Evolutionary conservation across 1,284 basidiomycete species (phyloP).

Genomic region (Ganoderma lucidum): DNA sequence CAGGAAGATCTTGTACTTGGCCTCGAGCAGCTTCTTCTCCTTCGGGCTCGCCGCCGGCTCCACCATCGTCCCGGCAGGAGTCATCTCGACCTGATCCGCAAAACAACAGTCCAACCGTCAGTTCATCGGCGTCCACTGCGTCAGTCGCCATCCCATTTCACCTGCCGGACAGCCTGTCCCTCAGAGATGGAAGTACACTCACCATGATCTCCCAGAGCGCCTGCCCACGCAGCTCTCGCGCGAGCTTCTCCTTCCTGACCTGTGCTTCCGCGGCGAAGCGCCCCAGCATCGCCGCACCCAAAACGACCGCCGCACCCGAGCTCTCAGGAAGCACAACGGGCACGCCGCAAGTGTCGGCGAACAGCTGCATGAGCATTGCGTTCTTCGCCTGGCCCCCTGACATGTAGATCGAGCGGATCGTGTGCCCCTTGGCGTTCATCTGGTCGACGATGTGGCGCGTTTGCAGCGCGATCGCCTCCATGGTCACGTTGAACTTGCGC

Average conservation of each 20-base stretch:
- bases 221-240: slow-evolving; percentile 64
- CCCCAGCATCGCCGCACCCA: slow-evolving; percentile 94
- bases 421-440: slow-evolving; percentile 90
- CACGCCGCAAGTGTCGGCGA: slow-evolving; percentile 87
- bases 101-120: neutral
- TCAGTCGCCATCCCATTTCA: neutral
- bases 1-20: slow-evolving; percentile 94
- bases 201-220: slow-evolving; percentile 95
- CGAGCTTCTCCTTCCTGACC: slow-evolving; percentile 45
- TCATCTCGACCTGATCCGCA: slow-evolving; percentile 83
- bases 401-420: slow-evolving; percentile 90
- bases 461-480: slow-evolving; percentile 95
- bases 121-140: neutral
- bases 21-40: slow-evolving; percentile 82
- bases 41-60: slow-evolving; percentile 66
- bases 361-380: slow-evolving; percentile 81
- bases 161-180: neutral
- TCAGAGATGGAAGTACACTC: slow-evolving; percentile 30
- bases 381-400: slow-evolving; percentile 94
- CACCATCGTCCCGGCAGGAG: slow-evolving; percentile 82
- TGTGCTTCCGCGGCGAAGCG: slow-evolving; percentile 81
- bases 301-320: slow-evolving; percentile 86
- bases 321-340: slow-evolving; percentile 86
- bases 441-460: slow-evolving; percentile 94
- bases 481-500: slow-evolving; percentile 89